These are phyloP conservation scores for Malus sieversii DNA, from an alignment of 306 rosid genomes.

Conservation along the genomic window DNA sequence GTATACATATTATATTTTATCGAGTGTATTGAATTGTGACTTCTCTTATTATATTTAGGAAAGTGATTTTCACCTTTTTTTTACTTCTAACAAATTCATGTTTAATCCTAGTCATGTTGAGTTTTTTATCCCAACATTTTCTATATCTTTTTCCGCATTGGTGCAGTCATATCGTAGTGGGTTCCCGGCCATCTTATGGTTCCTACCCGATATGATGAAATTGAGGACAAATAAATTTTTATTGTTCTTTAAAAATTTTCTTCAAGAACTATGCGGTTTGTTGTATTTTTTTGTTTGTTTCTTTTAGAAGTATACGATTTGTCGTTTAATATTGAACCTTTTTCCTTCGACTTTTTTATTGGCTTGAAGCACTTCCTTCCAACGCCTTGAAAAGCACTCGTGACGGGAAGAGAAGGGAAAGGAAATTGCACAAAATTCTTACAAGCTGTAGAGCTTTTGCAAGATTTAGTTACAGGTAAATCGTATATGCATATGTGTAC, in stretches of 20 bases:
- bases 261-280: background rate
- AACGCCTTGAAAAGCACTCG: background rate
- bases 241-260: too few relatives aligned
- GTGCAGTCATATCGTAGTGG: background rate
- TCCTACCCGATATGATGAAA: background rate
- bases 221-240: background rate
- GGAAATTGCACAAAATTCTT: background rate
- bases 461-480: background rate
- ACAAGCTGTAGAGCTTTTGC: too few relatives aligned
- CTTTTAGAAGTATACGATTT: too few relatives aligned
- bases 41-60: too few relatives aligned
- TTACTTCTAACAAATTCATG: too few relatives aligned
- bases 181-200: background rate
- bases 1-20: constrained; percentile 12
- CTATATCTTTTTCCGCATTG: background rate
- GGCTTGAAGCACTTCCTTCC: background rate
- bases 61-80: too few relatives aligned
- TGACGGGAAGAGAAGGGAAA: background rate
- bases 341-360: background rate
- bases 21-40: background rate
- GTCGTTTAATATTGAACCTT: background rate
- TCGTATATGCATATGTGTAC: too few relatives aligned
- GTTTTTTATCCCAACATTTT: background rate
- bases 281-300: background rate
- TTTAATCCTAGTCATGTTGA: too few relatives aligned